A percentile compares a stretch with the other conserved stretches of the same genome.
Conservation (phyloP, 345 rosid genomes). For the Ceriops decandra region DNA sequence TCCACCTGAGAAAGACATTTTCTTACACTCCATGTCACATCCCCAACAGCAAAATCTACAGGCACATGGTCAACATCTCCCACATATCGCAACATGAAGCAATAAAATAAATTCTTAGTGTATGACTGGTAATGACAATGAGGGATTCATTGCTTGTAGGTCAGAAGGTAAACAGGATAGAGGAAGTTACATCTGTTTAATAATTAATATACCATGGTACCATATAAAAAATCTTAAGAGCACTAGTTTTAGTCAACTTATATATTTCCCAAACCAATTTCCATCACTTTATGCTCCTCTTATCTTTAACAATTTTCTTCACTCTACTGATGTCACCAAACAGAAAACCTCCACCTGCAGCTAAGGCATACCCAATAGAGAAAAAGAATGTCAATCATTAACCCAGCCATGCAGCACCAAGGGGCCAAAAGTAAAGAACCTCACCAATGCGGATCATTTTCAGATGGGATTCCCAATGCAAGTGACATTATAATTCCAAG, state of each 20-base stretch:
- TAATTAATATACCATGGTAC: no score
- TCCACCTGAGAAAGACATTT: conserved; percentile 59
- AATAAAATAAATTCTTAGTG: no score
- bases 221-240: no score
- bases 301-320: background rate
- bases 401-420: conserved; percentile 1
- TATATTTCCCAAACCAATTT: no score
- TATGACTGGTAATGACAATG: no score
- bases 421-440: conserved; percentile 15
- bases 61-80: background rate
- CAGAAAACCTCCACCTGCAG: background rate
- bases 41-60: background rate
- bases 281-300: background rate
- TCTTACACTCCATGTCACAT: conserved; percentile 8
- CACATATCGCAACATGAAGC: background rate
- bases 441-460: conserved; percentile 73
- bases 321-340: background rate
- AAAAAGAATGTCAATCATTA: conserved; percentile 4
- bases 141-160: background rate
- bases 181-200: no score
- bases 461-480: conserved; percentile 54
- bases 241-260: no score
- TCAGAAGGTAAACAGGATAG: background rate
- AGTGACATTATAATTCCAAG: conserved; percentile 63
- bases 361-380: background rate